Conservation (phyloP, 2,329 filamentous ascomycete species). For the Epichloe scottii region DNA sequence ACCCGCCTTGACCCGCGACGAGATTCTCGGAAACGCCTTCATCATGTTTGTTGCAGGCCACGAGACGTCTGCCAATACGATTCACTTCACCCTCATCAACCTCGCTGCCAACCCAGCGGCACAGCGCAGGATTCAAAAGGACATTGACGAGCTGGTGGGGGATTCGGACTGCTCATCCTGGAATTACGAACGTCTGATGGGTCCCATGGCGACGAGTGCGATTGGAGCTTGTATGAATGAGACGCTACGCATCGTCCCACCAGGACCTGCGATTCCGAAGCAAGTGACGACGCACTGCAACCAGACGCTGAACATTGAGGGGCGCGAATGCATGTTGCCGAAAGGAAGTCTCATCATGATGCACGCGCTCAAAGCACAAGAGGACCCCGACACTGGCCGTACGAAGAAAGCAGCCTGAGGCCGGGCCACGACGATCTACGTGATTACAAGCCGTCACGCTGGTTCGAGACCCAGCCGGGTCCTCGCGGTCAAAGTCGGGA, state of each 20-base stretch:
- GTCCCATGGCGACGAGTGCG: constrained; percentile 54
- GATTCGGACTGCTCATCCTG: constrained; percentile 46
- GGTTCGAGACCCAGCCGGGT: constrained; percentile 36
- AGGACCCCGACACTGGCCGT: constrained; percentile 65
- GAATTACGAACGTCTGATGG: constrained; percentile 58
- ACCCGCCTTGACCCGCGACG: constrained; percentile 40
- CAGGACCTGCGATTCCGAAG: constrained; percentile 63
- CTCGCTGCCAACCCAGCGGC: constrained; percentile 52
- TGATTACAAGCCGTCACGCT: constrained; percentile 60
- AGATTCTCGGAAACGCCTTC: constrained; percentile 63
- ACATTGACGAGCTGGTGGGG: constrained; percentile 54
- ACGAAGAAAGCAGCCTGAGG: constrained; percentile 29
- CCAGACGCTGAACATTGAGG: constrained; percentile 48
- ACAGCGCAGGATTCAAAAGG: constrained; percentile 55
- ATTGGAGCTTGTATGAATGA: constrained; percentile 68
- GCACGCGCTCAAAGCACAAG: constrained; percentile 42
- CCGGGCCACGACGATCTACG: constrained; percentile 42
- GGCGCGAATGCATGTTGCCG: constrained; percentile 45
- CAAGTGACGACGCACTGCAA: constrained; percentile 33
- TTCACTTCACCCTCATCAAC: constrained; percentile 58
- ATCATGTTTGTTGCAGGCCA: constrained; percentile 62
- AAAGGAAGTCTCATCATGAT: constrained; percentile 43
- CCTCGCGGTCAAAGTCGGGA: constrained; percentile 7
- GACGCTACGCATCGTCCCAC: constrained; percentile 59
- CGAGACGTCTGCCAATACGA: constrained; percentile 65